Conservation (phyloP, 306 rosid species). For the Leucaena leucocephala region DNA sequence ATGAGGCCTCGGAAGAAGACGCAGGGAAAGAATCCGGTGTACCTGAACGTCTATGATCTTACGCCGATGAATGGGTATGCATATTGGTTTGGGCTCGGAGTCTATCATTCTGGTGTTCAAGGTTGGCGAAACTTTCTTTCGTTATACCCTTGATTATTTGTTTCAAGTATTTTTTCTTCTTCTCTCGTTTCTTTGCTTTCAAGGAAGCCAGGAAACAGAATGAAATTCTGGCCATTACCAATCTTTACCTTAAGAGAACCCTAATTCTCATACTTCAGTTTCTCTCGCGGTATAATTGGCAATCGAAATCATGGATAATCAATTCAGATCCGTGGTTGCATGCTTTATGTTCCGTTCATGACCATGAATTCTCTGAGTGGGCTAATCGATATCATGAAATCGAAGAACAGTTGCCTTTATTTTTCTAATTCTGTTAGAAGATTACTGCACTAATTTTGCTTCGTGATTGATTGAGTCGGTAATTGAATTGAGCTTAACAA, state of each 20-base stretch:
- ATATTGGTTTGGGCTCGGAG: slow-evolving; percentile 95
- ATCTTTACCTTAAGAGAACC: not conserved
- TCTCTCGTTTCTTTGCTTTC: not conserved
- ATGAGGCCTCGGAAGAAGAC: slow-evolving; percentile 66
- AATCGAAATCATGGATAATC: slow-evolving; percentile 7
- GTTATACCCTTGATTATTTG: not conserved
- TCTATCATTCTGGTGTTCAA: slow-evolving; percentile 95
- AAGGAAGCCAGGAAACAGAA: slow-evolving; percentile 19
- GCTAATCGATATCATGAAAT: not conserved
- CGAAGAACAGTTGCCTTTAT: not conserved
- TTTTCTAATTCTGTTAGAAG: not conserved
- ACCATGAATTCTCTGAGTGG: not conserved
- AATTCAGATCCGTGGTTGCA: slow-evolving; percentile 40
- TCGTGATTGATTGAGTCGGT: slow-evolving; percentile 4
- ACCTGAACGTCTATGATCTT: slow-evolving; percentile 88
- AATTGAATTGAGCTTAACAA: slow-evolving; percentile 23
- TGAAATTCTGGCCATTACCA: slow-evolving; percentile 3
- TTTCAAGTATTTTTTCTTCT: not conserved
- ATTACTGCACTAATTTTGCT: not conserved
- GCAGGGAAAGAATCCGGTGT: slow-evolving; percentile 75
- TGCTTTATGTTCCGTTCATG: not conserved
- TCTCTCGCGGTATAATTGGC: not conserved
- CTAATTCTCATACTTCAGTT: not conserved
- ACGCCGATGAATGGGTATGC: slow-evolving; percentile 93
- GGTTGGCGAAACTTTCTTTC: slow-evolving; percentile 43